Evolutionary conservation across 371 early-diverging fungal genomes (phyloP).

Genomic region (Mortierella sp.): DNA sequence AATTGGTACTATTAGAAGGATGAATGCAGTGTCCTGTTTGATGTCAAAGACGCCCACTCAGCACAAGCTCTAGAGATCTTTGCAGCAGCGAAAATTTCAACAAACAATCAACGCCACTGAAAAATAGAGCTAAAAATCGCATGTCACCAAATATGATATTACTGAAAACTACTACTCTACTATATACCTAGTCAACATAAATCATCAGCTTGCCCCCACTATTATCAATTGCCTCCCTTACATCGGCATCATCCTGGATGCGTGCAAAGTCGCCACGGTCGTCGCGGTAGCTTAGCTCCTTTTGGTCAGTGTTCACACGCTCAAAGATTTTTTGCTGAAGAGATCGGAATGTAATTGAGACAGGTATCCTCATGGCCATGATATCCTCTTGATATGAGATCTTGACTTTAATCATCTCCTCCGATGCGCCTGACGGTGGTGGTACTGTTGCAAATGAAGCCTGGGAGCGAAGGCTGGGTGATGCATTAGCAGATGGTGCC

Average conservation of each 20-base stretch:
- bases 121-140: not conserved
- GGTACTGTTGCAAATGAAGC: constrained; percentile 10
- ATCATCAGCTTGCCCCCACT: constrained; percentile 56
- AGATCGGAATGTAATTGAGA: constrained; percentile 65
- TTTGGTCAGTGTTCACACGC: constrained; percentile 56
- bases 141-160: not conserved
- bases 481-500: constrained; percentile 22
- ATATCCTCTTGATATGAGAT: constrained; percentile 78
- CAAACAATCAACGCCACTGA: not conserved
- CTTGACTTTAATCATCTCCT: constrained; percentile 74
- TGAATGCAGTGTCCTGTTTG: not conserved
- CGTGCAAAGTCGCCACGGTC: constrained; percentile 47
- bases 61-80: not conserved
- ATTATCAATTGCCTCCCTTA: constrained; percentile 42
- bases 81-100: not conserved
- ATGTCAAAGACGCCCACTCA: no score
- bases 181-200: constrained; percentile 34
- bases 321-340: constrained; percentile 71
- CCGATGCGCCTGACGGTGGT: not conserved
- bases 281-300: constrained; percentile 43
- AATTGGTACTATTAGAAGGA: not conserved
- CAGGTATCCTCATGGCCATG: constrained; percentile 79
- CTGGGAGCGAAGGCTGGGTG: constrained; percentile 43
- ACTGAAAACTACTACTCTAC: not conserved
- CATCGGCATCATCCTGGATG: constrained; percentile 34